phyloP scores from a whole-genome alignment of 1,139 yeast species.

The Spencermartinsiella ligniputridi region DNA sequence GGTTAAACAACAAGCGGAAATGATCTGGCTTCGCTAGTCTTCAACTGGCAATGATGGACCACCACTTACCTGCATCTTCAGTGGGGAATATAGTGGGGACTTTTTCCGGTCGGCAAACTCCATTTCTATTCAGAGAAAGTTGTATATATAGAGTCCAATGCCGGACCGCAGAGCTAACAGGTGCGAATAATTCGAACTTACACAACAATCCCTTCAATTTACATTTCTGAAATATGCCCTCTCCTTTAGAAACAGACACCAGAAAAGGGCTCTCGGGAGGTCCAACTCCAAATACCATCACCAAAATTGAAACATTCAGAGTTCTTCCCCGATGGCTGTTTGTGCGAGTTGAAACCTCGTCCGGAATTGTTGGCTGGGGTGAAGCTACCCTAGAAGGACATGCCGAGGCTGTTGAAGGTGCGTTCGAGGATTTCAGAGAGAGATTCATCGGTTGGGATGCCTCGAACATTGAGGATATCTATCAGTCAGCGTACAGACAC shows the following conservation, averaged over 20 bases:
- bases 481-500: slow-evolving; percentile 30
- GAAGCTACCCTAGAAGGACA: slow-evolving; percentile 32
- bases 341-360: slow-evolving; percentile 28
- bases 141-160: too few relatives aligned
- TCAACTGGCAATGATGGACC: too few relatives aligned
- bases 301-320: slow-evolving; percentile 28
- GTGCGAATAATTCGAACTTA: too few relatives aligned
- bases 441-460: slow-evolving; percentile 33
- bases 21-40: too few relatives aligned
- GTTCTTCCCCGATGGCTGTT: slow-evolving; percentile 33
- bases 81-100: too few relatives aligned
- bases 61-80: too few relatives aligned
- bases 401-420: slow-evolving; percentile 32
- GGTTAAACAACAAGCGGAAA: too few relatives aligned
- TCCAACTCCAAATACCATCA: slow-evolving; percentile 13
- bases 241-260: slow-evolving; percentile 16
- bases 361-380: slow-evolving; percentile 33
- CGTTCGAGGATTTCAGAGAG: slow-evolving; percentile 29
- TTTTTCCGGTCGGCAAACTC: too few relatives aligned
- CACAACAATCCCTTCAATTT: too few relatives aligned
- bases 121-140: too few relatives aligned
- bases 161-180: too few relatives aligned
- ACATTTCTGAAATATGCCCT: slow-evolving; percentile 14
- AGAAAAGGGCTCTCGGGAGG: slow-evolving; percentile 14
- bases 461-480: slow-evolving; percentile 29